Base-by-base conservation (phyloP, 1,284 basidiomycete genomes). In the Cerrena zonata region DNA sequence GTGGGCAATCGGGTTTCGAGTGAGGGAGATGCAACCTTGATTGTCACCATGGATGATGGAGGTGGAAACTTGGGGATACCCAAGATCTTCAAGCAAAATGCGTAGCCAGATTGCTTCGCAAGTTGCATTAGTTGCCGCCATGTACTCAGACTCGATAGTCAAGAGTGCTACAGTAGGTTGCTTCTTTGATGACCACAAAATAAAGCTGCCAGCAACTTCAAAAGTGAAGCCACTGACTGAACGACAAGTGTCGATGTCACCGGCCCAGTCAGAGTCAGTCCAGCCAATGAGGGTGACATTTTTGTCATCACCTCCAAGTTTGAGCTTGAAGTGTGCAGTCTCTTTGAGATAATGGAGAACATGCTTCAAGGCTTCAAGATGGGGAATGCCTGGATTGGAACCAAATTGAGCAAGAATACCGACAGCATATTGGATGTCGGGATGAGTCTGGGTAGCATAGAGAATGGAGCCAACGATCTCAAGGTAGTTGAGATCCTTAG, bases 261-360 rank as follows among this genome's bases (percentile, higher is more conserved):
- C 52, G n/a, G 53, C 68, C 53, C 58, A 65, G 51, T 70, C 63
- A 3, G 67, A 51, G 50, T 71, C 67, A 5, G 56, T 48, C 44
- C 54, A 69, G 5, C 55, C 66, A 18, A 45, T 26, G 2, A 66
- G 55, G 5, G 10, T n/a, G 11, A 19, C 26, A 12, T 18, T 44
- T 3, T 23, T 25, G 26, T 27, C n/a, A 7, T n/a, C 24, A 11
- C 24, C 27, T 7, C 49, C 25, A 26, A 3, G 30, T 12, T 24
- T 19, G n/a, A 50, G 27, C 18, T 44, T 19, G 40, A 30, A 22
- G 11, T 50, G n/a, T 19, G 24, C 26, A 10, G 49, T 50, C n/a
- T 27, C 48, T 24, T 43, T 22, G 10, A 52, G 36, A 21, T 52
- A 52, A 1, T 36, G 48, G 10, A 41, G 18, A 19, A 52, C 48